Conservation (phyloP, 2,329 filamentous ascomycete genomes). For the Basipetospora chlamydospora region DNA sequence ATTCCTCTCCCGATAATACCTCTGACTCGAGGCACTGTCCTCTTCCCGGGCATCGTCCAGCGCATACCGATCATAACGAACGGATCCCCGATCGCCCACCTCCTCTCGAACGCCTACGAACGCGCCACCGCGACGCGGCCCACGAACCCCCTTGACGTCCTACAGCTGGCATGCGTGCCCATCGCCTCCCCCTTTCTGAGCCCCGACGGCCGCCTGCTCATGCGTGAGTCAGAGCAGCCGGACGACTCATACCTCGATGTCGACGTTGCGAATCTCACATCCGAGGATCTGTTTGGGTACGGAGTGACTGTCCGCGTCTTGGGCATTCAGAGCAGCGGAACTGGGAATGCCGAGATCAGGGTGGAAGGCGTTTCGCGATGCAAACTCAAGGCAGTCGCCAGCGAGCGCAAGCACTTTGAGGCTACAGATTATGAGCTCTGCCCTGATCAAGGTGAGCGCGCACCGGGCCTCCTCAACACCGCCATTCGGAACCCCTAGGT, state of each 20-base stretch:
- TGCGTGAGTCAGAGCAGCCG: slow-evolving; percentile 42
- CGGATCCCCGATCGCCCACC: slow-evolving; percentile 75
- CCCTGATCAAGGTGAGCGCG: slow-evolving; percentile 48
- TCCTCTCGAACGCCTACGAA: slow-evolving; percentile 75
- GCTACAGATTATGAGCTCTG: slow-evolving; percentile 54
- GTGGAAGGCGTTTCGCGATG: slow-evolving; percentile 77
- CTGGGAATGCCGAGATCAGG: slow-evolving; percentile 65
- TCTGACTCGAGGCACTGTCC: slow-evolving; percentile 63
- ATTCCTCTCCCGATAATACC: slow-evolving; percentile 61
- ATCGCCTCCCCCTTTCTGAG: slow-evolving; percentile 62
- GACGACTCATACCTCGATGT: slow-evolving; percentile 28
- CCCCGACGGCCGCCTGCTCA: slow-evolving; percentile 59
- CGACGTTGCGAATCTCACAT: slow-evolving; percentile 45
- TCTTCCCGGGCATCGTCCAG: slow-evolving; percentile 74
- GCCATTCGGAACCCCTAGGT: too few relatives aligned
- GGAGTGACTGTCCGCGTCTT: slow-evolving; percentile 70
- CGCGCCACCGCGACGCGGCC: slow-evolving; percentile 55
- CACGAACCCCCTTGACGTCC: slow-evolving; percentile 45
- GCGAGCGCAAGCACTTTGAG: slow-evolving; percentile 77
- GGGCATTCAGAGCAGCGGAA: slow-evolving; percentile 60
- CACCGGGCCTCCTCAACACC: slow-evolving; percentile 1
- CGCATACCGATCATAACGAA: slow-evolving; percentile 67
- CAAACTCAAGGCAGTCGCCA: slow-evolving; percentile 30
- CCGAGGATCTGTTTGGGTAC: slow-evolving; percentile 65
- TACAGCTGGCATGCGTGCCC: slow-evolving; percentile 80